Evolutionary conservation across 2,329 filamentous ascomycete species (phyloP), one percentile per base, ranked within the genome.

Genomic region (Neonectria ditissima): DNA sequence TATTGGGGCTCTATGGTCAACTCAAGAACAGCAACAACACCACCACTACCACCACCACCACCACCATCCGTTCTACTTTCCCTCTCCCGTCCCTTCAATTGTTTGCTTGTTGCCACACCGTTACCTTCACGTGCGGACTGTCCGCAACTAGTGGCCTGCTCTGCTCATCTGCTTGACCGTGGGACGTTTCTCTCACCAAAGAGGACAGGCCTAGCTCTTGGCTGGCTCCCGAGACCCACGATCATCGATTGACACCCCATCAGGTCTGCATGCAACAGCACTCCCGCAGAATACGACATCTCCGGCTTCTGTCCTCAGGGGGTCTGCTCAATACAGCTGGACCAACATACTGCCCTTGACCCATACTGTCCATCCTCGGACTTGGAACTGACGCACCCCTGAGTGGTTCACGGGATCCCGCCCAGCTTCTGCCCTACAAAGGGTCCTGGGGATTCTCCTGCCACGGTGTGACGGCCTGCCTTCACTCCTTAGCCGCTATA

Each of bases 241-340:
- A 74, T 74, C 71, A 70, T 65, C 62, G 66, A 66, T 71, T 69
- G 60, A 72, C 68, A 60, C 71, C 68, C 69, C 65, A 63, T 69
- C 63, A 68, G 63, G 60, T 56, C 65, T 72, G 66, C 62, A 71
- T 68, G 64, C 62, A 60, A 70, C 67, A 73, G 62, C 57, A 58
- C 61, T 63, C 59, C 62, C 69, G 34, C 64, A 73, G 59, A 61
- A 70, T 62, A 62, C 65, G 62, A 65, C 67, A 22, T 63, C 63
- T 63, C 65, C 59, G 61, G 65, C 63, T 65, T 65, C 48, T 56
- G 64, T 65, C 51, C 52, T 55, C 68, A 73, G 68, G 66, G 69
- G 68, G 58, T 59, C 63, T 63, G 37, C 26, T 48, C 54, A 55
- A 41, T 50, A 59, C 63, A 69, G 63, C 56, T 67, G 48, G 53